These are phyloP conservation scores for Elymus sibiricus DNA, from an alignment of 176 grass and related monocot genomes.

Conservation along the genomic window DNA sequence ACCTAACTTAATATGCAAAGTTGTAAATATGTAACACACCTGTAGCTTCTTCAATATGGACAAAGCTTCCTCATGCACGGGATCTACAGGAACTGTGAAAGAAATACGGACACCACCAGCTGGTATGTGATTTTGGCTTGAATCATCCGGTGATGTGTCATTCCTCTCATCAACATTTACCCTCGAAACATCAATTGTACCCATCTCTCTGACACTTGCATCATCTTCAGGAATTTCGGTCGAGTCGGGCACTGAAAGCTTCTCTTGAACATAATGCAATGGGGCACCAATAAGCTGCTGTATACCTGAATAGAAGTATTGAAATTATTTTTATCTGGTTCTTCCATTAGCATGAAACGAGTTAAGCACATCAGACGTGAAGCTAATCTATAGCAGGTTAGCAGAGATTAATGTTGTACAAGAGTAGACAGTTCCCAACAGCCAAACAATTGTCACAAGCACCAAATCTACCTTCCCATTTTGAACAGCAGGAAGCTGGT, in stretches of 20 bases:
- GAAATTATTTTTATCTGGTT: neutral
- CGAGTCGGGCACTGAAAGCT: constrained; percentile 31
- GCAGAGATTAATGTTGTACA: neutral
- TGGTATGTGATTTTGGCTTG: constrained; percentile 16
- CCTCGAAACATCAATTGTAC: constrained; percentile 30
- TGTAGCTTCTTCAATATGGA: constrained; percentile 86
- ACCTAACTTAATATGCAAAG: neutral
- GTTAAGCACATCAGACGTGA: neutral
- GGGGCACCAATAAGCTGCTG: constrained; percentile 43
- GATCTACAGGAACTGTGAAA: constrained; percentile 55
- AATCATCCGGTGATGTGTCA: constrained; percentile 25
- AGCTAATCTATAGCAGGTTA: neutral
- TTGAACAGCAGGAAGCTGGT: neutral
- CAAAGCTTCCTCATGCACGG: constrained; percentile 67
- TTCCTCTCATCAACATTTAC: constrained; percentile 26
- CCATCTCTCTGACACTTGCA: constrained; percentile 13
- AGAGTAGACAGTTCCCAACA: neutral
- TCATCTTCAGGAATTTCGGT: constrained; percentile 32
- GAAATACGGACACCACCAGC: constrained; percentile 27
- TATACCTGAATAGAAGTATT: constrained; percentile 53
- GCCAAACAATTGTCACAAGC: neutral
- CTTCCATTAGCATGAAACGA: neutral
- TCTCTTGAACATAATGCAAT: constrained; percentile 57
- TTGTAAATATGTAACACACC: constrained; percentile 34
- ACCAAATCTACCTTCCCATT: neutral